Percentiles rank a stretch among this genome's conserved stretches.
Conservation (phyloP, 495 filamentous ascomycete species). For the Pseudevernia furfuracea region DNA sequence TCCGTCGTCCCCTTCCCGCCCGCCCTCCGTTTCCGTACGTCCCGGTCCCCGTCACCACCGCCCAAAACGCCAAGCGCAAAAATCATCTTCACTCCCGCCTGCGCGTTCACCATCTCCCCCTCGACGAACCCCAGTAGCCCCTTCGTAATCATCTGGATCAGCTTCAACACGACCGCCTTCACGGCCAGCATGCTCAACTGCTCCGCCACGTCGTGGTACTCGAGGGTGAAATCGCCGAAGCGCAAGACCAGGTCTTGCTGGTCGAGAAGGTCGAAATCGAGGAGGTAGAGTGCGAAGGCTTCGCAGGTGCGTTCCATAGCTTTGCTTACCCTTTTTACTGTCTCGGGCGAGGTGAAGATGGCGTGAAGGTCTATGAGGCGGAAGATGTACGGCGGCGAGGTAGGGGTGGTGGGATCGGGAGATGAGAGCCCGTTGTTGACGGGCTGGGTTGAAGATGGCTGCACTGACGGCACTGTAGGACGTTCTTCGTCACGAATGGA, state of each 20-base stretch:
- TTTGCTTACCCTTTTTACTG: accelerated
- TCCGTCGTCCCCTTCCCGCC: neutral
- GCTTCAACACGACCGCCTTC: neutral
- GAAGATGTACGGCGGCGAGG: neutral
- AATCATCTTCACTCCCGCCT: neutral
- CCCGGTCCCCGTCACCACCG: neutral
- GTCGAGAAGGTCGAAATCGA: neutral
- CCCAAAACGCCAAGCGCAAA: neutral
- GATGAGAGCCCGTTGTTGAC: neutral
- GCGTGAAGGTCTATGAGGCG: neutral
- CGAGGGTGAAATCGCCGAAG: neutral
- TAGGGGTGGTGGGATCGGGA: neutral
- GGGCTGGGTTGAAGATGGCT: neutral
- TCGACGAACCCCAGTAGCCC: neutral
- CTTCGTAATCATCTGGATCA: neutral
- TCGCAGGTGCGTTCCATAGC: neutral
- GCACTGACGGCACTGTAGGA: neutral
- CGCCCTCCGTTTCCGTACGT: neutral
- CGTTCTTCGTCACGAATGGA: neutral
- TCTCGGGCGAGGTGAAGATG: neutral
- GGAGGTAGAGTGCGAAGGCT: neutral
- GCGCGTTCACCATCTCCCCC: neutral
- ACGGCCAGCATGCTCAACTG: neutral
- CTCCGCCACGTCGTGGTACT: neutral
- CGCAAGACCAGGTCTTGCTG: neutral